These are phyloP conservation scores for Phytophthora boehmeriae DNA, from an alignment of 352 stramenopile genomes.

Conservation along the genomic window DNA sequence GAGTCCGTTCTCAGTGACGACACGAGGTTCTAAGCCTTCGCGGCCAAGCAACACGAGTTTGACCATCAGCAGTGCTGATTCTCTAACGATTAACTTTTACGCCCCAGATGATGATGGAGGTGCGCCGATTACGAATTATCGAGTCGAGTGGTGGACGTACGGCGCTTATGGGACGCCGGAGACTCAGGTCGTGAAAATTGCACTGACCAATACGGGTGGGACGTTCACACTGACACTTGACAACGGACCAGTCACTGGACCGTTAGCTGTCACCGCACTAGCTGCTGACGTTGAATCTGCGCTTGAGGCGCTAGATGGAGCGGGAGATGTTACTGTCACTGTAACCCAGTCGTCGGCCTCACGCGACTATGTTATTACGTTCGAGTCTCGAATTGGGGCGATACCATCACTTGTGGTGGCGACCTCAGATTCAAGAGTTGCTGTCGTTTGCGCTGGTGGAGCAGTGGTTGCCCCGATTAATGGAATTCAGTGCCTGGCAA, in stretches of 20 bases:
- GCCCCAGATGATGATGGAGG: conserved; percentile 87
- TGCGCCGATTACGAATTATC: conserved; percentile 79
- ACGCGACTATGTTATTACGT: conserved; percentile 59
- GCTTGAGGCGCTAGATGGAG: conserved; percentile 75
- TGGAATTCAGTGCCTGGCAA: conserved; percentile 45
- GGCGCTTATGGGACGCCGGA: conserved; percentile 53
- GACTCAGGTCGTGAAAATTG: conserved; percentile 89
- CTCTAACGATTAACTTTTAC: conserved; percentile 88
- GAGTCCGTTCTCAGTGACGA: conserved; percentile 71
- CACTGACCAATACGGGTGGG: conserved; percentile 71
- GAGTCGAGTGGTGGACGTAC: conserved; percentile 88
- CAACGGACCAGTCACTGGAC: conserved; percentile 45
- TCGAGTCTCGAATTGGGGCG: conserved; percentile 45
- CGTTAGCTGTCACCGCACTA: conserved; percentile 54
- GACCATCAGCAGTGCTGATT: conserved; percentile 49
- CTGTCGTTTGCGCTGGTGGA: conserved; percentile 62
- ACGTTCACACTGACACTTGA: conserved; percentile 85
- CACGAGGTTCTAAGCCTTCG: conserved; percentile 59
- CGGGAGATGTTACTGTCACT: conserved; percentile 83
- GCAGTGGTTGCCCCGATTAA: conserved; percentile 24
- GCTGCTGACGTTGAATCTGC: conserved; percentile 82
- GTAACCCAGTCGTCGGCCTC: conserved; percentile 32
- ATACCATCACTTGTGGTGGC: conserved; percentile 48
- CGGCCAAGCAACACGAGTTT: conserved; percentile 48
- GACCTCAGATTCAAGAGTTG: conserved; percentile 33